Evolutionary conservation across 106 monocot genomes (phyloP).

Genomic region (Iris macrosiphon): DNA sequence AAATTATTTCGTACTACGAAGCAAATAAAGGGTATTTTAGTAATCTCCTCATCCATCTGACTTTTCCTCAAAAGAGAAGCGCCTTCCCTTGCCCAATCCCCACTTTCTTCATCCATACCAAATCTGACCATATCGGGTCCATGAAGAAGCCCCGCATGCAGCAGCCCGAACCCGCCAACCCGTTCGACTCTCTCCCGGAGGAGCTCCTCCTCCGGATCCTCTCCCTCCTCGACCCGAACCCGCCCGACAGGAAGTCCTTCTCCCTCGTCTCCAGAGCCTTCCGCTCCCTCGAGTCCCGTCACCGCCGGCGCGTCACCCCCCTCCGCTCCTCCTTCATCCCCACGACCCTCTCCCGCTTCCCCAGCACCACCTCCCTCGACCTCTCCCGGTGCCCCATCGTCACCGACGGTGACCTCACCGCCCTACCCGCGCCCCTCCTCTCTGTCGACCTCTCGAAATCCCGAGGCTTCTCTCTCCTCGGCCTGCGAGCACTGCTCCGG

Average conservation of each 20-base stretch:
- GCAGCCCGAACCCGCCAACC: conserved; percentile 1
- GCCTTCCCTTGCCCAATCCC: neutral
- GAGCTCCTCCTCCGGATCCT: conserved; percentile 61
- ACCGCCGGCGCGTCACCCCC: conserved; percentile 45
- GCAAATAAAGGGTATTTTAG: neutral
- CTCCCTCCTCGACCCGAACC: conserved; percentile 23
- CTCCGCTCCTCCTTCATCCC: conserved; percentile 49
- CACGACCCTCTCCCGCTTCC: conserved; percentile 44
- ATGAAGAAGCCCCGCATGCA: neutral
- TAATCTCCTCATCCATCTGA: neutral
- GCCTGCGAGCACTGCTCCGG: conserved; percentile 22
- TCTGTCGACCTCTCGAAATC: conserved; percentile 58
- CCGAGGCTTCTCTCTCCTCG: conserved; percentile 22
- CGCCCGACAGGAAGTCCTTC: conserved; percentile 44
- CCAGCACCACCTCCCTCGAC: conserved; percentile 32
- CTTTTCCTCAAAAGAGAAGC: too few species aligned
- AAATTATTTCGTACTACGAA: neutral
- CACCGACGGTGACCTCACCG: conserved; percentile 35
- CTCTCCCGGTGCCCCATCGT: conserved; percentile 51
- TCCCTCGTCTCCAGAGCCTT: conserved; percentile 46
- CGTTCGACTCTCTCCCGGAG: conserved; percentile 45
- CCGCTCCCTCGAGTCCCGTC: conserved; percentile 49
- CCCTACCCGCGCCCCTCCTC: conserved; percentile 15
- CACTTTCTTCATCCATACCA: neutral
- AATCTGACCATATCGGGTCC: neutral